Evolutionary conservation across 2,329 filamentous ascomycete genomes (phyloP), one percentile per base, ranked within the genome.

Genomic region (Coleophoma eucalyptorum): DNA sequence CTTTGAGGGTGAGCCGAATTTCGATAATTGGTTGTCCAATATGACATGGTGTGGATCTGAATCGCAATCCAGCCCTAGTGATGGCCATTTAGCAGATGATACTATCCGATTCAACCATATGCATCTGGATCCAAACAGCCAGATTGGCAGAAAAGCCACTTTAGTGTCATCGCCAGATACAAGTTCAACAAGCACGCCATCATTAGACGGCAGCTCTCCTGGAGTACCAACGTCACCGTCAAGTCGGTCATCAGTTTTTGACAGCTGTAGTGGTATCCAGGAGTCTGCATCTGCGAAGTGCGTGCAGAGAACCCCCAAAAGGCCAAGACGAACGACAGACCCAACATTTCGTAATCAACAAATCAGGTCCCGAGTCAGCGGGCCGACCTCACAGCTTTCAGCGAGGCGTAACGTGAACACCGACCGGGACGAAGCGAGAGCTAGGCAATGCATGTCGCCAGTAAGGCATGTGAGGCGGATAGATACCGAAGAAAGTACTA

Each of bases 71-170:
- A 44, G 42, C 20, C 42, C 42, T n/a, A 44, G 21, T 44, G 42
- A 44, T 44, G 42, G 42, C 21, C 20, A 44, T 44, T 44, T 44
- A 44, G 42, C 19, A 26, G 42, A 26, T 44, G 42, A 44, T 44
- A 31, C 42, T 26, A n/a, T 26, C 19, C 42, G 3, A 44, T 13
- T 44, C 19, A 44, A 31, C 16, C 42, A 44, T 8, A 44, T 44
- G 42, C 42, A 44, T 8, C 21, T 44, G 42, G 42, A 31, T 13
- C 11, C 19, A 15, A 44, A 31, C 42, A 44, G 20, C 15, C 42
- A 44, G 42, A 19, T 10, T 32, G 21, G 8, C 19, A 32, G 21
- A 44, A 44, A 26, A 31, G 19, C 16, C 20, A 32, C 20, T 44
- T 31, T 19, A 31, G 42, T n/a, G 11, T 31, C 42, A 44, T 31